Percentiles rank a stretch among this genome's conserved stretches.
These are phyloP conservation scores for Hortiboletus campestris DNA, from an alignment of 768 basidiomycete genomes.

Conservation along the genomic window DNA sequence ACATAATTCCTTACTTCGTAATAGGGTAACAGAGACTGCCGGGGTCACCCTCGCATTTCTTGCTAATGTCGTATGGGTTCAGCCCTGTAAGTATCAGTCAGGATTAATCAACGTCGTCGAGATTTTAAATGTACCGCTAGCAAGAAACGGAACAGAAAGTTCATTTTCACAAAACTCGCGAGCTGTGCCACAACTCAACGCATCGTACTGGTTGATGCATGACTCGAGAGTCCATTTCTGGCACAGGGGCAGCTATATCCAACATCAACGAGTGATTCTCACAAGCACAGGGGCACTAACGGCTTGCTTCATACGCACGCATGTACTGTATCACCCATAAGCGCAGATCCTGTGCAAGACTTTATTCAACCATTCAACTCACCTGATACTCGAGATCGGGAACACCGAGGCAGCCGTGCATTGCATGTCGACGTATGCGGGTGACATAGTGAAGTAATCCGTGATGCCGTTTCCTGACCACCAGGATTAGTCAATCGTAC, in stretches of 20 bases:
- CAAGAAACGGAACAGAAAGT: slow-evolving; percentile 25
- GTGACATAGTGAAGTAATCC: slow-evolving; percentile 35
- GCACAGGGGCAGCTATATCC: slow-evolving; percentile 66
- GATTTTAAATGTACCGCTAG: slow-evolving; percentile 32
- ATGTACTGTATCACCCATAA: slow-evolving; percentile 21
- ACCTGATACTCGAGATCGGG: slow-evolving; percentile 42
- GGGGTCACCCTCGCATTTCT: slow-evolving; percentile 50
- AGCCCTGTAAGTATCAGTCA: slow-evolving; percentile 29
- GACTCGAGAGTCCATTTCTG: slow-evolving; percentile 50
- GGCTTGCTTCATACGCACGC: slow-evolving; percentile 43
- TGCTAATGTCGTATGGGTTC: slow-evolving; percentile 72
- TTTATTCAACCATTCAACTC: background rate
- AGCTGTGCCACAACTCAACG: slow-evolving; percentile 66
- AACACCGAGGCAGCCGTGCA: slow-evolving; percentile 52
- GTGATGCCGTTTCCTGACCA: slow-evolving; percentile 40
- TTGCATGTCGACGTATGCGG: slow-evolving; percentile 50
- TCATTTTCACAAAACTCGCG: slow-evolving; percentile 62
- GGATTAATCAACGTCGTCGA: background rate
- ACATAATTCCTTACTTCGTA: slow-evolving; percentile 34
- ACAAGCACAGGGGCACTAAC: slow-evolving; percentile 22
- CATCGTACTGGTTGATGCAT: slow-evolving; percentile 69
- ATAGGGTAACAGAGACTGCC: slow-evolving; percentile 51
- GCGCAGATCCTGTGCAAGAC: background rate
- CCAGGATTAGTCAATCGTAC: background rate
- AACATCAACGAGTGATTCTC: background rate